A percentile compares a stretch with the other conserved stretches of the same genome.
phyloP scores from a whole-genome alignment of 163 green algal genomes.

The Scenedesmus sp. region DNA sequence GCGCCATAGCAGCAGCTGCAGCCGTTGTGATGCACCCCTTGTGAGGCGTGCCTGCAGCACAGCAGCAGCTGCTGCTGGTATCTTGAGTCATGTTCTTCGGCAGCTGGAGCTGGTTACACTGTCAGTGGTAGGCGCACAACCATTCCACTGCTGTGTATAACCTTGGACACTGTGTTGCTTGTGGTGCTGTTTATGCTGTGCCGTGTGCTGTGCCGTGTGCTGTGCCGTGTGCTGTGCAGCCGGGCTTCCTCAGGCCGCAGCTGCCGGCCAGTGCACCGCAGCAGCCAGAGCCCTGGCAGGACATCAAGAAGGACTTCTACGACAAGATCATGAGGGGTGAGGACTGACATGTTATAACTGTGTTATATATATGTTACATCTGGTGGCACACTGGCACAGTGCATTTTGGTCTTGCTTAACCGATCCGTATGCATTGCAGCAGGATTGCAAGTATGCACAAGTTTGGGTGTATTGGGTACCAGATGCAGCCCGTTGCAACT shows the following conservation, averaged over 20 bases:
- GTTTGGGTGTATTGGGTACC: background rate
- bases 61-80: background rate
- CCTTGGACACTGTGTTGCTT: background rate
- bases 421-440: too few species aligned
- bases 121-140: too few species aligned
- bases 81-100: too few species aligned
- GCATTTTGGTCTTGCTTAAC: too few species aligned
- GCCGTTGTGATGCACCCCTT: too few species aligned
- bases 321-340: slow-evolving; percentile 76
- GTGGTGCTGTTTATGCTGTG: background rate
- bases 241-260: slow-evolving; percentile 67
- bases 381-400: background rate
- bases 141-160: too few species aligned
- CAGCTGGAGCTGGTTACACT: background rate
- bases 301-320: slow-evolving; percentile 72
- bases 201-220: slow-evolving; percentile 8
- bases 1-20: background rate
- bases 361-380: background rate
- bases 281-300: slow-evolving; percentile 58
- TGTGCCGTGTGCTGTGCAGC: slow-evolving; percentile 28
- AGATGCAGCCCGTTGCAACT: background rate
- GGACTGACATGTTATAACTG: background rate
- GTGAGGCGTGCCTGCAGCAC: background rate
- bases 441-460: too few species aligned
- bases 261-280: slow-evolving; percentile 68